Conservation (phyloP, 2,329 filamentous ascomycete species). For the Fusarium sp. region DNA sequence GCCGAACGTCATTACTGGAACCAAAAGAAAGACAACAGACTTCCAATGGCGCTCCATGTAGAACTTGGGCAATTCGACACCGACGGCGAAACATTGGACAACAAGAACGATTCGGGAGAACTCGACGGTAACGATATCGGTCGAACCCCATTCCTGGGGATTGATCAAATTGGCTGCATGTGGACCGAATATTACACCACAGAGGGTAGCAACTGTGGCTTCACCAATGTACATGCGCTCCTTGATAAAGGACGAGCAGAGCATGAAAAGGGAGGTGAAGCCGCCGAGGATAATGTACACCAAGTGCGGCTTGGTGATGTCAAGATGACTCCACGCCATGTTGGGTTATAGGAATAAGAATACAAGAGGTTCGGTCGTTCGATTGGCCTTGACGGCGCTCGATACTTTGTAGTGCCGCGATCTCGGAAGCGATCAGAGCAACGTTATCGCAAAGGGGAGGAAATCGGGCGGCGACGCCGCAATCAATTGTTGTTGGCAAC, state of each 20-base stretch:
- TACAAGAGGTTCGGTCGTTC: slow-evolving; percentile 8
- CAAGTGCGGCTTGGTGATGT: slow-evolving; percentile 93
- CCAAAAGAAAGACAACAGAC: slow-evolving; percentile 85
- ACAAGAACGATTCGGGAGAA: slow-evolving; percentile 90
- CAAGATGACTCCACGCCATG: slow-evolving; percentile 84
- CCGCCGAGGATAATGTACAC: slow-evolving; percentile 98
- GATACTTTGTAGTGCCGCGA: slow-evolving; percentile 19
- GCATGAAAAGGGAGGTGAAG: slow-evolving; percentile 98
- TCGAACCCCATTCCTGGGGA: slow-evolving; percentile 79
- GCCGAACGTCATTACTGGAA: slow-evolving; percentile 97
- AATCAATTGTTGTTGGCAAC: slow-evolving; percentile 30
- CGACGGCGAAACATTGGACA: slow-evolving; percentile 91
- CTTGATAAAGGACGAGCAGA: slow-evolving; percentile 97
- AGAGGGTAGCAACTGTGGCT: slow-evolving; percentile 90
- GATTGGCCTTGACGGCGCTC: slow-evolving; percentile 7
- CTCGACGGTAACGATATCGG: slow-evolving; percentile 87
- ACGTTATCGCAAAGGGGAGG: slow-evolving; percentile 23
- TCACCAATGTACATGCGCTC: slow-evolving; percentile 98
- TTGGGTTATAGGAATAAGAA: slow-evolving; percentile 17
- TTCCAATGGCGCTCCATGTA: slow-evolving; percentile 99
- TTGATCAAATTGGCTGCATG: slow-evolving; percentile 84
- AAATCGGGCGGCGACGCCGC: slow-evolving; percentile 34
- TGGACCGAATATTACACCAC: slow-evolving; percentile 89
- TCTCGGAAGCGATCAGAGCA: slow-evolving; percentile 22
- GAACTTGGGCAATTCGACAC: slow-evolving; percentile 87